Conservation (phyloP, 1,139 yeast species). For the Geotrichum histeridarum region DNA sequence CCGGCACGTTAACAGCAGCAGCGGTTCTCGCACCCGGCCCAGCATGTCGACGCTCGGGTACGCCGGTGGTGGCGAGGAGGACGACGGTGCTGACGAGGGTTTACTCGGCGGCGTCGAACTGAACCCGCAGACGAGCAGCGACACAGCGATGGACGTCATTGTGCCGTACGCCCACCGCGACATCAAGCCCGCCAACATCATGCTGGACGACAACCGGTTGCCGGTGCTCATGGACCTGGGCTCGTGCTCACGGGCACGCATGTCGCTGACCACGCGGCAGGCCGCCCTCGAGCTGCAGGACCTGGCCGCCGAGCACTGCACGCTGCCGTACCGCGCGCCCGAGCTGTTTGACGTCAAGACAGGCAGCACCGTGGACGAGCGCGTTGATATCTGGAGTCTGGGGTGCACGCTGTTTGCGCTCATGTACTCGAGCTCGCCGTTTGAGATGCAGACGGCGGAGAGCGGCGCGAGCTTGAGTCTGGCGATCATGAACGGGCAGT, state of each 20-base stretch:
- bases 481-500: conserved; percentile 71
- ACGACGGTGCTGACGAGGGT: conserved; percentile 24
- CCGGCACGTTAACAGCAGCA: conserved; percentile 38
- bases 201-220: conserved; percentile 57
- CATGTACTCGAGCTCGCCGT: conserved; percentile 78
- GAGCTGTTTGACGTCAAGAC: conserved; percentile 76
- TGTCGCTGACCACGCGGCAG: conserved; percentile 52
- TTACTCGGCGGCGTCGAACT: conserved; percentile 32
- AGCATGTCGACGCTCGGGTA: conserved; percentile 10
- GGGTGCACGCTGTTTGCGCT: conserved; percentile 79
- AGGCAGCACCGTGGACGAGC: conserved; percentile 58
- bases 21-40: conserved; percentile 8
- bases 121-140: conserved; percentile 24
- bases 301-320: conserved; percentile 78
- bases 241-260: conserved; percentile 63
- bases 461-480: conserved; percentile 77
- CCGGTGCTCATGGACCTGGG: conserved; percentile 86
- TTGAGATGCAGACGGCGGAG: conserved; percentile 74
- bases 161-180: conserved; percentile 81
- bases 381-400: conserved; percentile 83
- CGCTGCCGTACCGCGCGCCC: conserved; percentile 85
- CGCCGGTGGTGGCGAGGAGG: conserved; percentile 12
- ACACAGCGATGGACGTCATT: conserved; percentile 50
- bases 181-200: conserved; percentile 81
- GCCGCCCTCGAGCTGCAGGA: conserved; percentile 76